A percentile compares a stretch with the other conserved stretches of the same genome.
These are phyloP conservation scores for Podospora conica DNA, from an alignment of 495 filamentous ascomycete species.

Conservation along the genomic window DNA sequence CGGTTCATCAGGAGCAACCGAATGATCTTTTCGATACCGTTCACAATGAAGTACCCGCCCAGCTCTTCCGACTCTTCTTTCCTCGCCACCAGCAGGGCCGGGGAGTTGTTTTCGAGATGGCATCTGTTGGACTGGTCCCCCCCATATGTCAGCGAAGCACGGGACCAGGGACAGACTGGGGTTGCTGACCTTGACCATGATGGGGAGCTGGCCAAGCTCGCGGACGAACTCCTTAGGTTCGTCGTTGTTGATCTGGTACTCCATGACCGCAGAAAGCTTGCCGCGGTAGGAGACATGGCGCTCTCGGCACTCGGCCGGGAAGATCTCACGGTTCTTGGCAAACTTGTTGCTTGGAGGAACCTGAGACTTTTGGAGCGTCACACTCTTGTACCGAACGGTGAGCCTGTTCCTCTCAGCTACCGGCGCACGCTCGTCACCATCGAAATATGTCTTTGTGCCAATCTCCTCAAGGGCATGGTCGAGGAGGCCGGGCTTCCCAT, in stretches of 20 bases:
- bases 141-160: slow-evolving; percentile 12
- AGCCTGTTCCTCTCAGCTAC: slow-evolving; percentile 61
- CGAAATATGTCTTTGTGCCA: slow-evolving; percentile 78
- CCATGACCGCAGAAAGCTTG: slow-evolving; percentile 70
- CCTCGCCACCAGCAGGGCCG: slow-evolving; percentile 68
- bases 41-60: slow-evolving; percentile 91
- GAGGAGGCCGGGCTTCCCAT: slow-evolving; percentile 57
- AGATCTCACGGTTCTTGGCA: slow-evolving; percentile 72
- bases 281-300: slow-evolving; percentile 88
- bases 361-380: slow-evolving; percentile 69
- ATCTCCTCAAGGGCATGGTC: slow-evolving; percentile 78
- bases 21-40: slow-evolving; percentile 93
- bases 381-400: slow-evolving; percentile 63
- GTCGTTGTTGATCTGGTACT: slow-evolving; percentile 79
- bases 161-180: background rate
- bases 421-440: slow-evolving; percentile 57
- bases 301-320: slow-evolving; percentile 90
- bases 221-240: slow-evolving; percentile 71
- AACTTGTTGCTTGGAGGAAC: slow-evolving; percentile 76
- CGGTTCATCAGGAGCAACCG: slow-evolving; percentile 82
- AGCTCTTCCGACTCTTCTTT: slow-evolving; percentile 94
- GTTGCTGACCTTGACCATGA: slow-evolving; percentile 74
- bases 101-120: slow-evolving; percentile 78
- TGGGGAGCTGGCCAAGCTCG: slow-evolving; percentile 81
- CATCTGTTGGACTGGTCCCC: slow-evolving; percentile 68